Base-by-base conservation (phyloP, 208 protist species). In the Borovskyia barvae region DNA sequence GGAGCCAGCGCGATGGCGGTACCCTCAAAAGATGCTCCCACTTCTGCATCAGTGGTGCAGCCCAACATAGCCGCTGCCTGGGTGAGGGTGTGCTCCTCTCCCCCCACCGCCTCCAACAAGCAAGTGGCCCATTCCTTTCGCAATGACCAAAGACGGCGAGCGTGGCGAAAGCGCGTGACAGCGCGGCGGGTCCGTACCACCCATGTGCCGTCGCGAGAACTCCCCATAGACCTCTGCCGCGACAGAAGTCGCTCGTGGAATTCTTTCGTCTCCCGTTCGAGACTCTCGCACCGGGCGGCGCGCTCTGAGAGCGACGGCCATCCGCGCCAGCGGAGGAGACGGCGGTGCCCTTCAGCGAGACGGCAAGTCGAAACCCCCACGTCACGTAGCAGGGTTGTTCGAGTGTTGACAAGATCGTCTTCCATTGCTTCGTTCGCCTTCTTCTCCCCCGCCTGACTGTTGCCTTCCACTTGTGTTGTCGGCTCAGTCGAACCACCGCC, bases 91-190 rank as follows among this genome's bases (percentile, higher is more conserved):
- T 78, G 78, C 20, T 39, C 63, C 17, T 89, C 87, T 3, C 79
- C 82, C 5, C 86, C 48, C 4, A 81, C 62, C 6, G 64, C 73
- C 60, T 94, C 84, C 39, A 91, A 52, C 39, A 94, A 63, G 39
- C 80, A 67, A 49, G 76, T 50, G 22, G 77, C 67, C 64, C 80
- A 88, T 24, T 82, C 80, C 58, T 82, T 85, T 12, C 87, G 66
- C 48, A 90, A 77, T 48, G 35, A 50, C 87, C 87, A 94, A 17
- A 83, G 51, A n/a, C 60, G 54, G 24, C 84, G 73, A 26, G 82
- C 65, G 41, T 37, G 48, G 20, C 87, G 78, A 59, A 92, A 90
- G 1, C 66, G 67, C 19, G 26, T 25, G 25, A 76, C 67, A 8
- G 60, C 56, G 9, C 66, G 54, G 15, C 67, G 61, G 7, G n/a